These are phyloP conservation scores for Trametes villosa DNA, from an alignment of 768 basidiomycete species.

Conservation along the genomic window DNA sequence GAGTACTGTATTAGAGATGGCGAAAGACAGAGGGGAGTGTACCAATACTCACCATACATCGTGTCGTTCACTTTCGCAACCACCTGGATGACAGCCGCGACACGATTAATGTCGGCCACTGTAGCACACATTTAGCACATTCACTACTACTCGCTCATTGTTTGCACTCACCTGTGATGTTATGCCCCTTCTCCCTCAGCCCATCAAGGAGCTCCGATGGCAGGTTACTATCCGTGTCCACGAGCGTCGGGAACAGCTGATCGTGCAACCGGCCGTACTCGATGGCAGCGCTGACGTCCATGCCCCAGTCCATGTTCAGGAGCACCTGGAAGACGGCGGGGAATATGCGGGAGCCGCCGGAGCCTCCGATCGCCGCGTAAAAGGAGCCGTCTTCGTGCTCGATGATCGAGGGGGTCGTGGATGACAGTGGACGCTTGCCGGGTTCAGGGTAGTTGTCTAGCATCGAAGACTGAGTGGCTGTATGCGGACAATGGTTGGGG, in stretches of 20 bases:
- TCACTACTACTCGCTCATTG: neutral
- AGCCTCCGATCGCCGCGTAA: constrained; percentile 76
- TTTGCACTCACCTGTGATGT: constrained; percentile 56
- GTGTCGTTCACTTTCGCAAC: constrained; percentile 55
- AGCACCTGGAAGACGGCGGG: constrained; percentile 78
- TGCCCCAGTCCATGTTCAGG: constrained; percentile 79
- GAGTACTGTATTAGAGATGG: constrained; percentile 3
- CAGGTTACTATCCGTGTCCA: constrained; percentile 68
- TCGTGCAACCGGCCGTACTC: constrained; percentile 86
- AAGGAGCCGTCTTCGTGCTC: constrained; percentile 77
- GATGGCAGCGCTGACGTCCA: constrained; percentile 80
- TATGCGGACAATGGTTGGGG: neutral
- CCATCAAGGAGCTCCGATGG: constrained; percentile 58
- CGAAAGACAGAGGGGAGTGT: neutral
- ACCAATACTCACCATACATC: constrained; percentile 58
- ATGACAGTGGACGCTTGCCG: constrained; percentile 89
- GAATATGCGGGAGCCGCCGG: constrained; percentile 89
- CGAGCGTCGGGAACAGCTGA: constrained; percentile 71
- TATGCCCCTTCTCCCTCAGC: constrained; percentile 69
- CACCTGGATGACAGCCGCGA: constrained; percentile 77
- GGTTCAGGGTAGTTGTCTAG: constrained; percentile 88
- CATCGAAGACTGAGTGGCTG: neutral
- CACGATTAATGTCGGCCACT: constrained; percentile 72
- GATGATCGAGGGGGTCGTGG: constrained; percentile 79
- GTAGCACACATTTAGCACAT: neutral